Percentiles rank a stretch among this genome's conserved stretches.
phyloP scores from a whole-genome alignment of 2,329 filamentous ascomycete species.

The Dryadomyces quercus-mongolicae region DNA sequence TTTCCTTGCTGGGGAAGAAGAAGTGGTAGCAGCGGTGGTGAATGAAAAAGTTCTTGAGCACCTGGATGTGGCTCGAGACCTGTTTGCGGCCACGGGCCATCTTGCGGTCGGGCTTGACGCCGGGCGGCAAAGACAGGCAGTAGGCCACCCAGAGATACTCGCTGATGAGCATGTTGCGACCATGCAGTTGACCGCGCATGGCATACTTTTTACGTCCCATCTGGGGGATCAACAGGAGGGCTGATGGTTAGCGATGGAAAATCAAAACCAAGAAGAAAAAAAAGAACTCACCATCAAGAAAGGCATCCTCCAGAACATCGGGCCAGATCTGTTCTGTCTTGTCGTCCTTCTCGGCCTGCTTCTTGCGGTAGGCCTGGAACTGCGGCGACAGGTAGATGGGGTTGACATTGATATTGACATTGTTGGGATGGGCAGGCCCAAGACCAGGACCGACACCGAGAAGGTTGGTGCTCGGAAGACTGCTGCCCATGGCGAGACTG shows the following conservation, averaged over 20 bases:
- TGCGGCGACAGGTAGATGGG: slow-evolving; percentile 50
- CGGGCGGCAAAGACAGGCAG: slow-evolving; percentile 31
- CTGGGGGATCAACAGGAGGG: slow-evolving; percentile 51
- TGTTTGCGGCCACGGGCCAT: slow-evolving; percentile 42
- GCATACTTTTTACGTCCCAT: slow-evolving; percentile 57
- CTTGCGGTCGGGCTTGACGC: slow-evolving; percentile 33
- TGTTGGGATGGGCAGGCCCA: not conserved
- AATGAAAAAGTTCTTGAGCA: slow-evolving; percentile 54
- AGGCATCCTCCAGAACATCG: slow-evolving; percentile 50
- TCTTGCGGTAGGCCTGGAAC: slow-evolving; percentile 53
- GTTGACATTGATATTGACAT: slow-evolving; percentile 25
- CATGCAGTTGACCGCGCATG: slow-evolving; percentile 50
- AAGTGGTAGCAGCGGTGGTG: slow-evolving; percentile 51
- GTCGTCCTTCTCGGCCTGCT: slow-evolving; percentile 51
- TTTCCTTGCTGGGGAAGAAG: slow-evolving; percentile 42
- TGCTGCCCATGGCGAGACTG: slow-evolving; percentile 3
- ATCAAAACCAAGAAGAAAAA: too few relatives aligned
- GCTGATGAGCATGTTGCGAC: slow-evolving; percentile 58
- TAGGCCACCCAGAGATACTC: slow-evolving; percentile 52
- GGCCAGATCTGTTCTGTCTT: slow-evolving; percentile 52
- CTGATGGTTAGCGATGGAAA: slow-evolving; percentile 29
- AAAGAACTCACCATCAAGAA: slow-evolving; percentile 53
- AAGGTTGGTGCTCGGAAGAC: slow-evolving; percentile 3
- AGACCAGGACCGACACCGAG: slow-evolving; percentile 1
- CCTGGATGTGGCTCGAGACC: slow-evolving; percentile 60